phyloP scores from a whole-genome alignment of 768 basidiomycete species.

The Mycena vitilis region DNA sequence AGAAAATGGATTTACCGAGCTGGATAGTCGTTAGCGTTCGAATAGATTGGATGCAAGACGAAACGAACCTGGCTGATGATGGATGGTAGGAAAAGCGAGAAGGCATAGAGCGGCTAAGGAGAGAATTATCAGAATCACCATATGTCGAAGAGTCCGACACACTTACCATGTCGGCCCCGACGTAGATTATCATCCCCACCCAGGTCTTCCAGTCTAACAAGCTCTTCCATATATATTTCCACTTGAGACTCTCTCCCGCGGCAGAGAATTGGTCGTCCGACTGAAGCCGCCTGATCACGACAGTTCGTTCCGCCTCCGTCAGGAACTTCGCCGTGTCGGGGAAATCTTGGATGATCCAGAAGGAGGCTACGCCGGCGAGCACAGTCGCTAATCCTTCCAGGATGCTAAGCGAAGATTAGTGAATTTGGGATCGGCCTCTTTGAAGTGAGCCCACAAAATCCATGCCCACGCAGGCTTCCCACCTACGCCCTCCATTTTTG shows the following conservation, averaged over 20 bases:
- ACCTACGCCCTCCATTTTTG: slow-evolving; percentile 77
- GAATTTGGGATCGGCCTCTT: background rate
- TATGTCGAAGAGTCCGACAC: too few relatives aligned
- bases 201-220: slow-evolving; percentile 82
- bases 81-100: slow-evolving; percentile 81
- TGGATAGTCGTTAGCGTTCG: slow-evolving; percentile 35
- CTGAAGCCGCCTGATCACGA: slow-evolving; percentile 75
- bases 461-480: slow-evolving; percentile 76
- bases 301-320: slow-evolving; percentile 73
- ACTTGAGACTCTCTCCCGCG: slow-evolving; percentile 69
- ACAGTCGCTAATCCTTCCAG: slow-evolving; percentile 77
- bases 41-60: background rate
- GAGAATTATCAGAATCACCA: too few relatives aligned
- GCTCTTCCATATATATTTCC: slow-evolving; percentile 70
- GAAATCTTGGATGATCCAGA: slow-evolving; percentile 86
- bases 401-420: slow-evolving; percentile 17
- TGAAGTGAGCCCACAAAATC: slow-evolving; percentile 67
- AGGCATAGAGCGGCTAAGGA: slow-evolving; percentile 64
- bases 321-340: slow-evolving; percentile 86
- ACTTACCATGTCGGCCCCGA: slow-evolving; percentile 31
- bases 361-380: slow-evolving; percentile 72
- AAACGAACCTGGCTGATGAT: slow-evolving; percentile 75
- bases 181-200: slow-evolving; percentile 53
- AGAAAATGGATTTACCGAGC: slow-evolving; percentile 51
- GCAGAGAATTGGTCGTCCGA: slow-evolving; percentile 78